Base-by-base conservation (phyloP, 805 yeast species). In the fission yeast (Schizosaccharomyces pombe) region DNA sequence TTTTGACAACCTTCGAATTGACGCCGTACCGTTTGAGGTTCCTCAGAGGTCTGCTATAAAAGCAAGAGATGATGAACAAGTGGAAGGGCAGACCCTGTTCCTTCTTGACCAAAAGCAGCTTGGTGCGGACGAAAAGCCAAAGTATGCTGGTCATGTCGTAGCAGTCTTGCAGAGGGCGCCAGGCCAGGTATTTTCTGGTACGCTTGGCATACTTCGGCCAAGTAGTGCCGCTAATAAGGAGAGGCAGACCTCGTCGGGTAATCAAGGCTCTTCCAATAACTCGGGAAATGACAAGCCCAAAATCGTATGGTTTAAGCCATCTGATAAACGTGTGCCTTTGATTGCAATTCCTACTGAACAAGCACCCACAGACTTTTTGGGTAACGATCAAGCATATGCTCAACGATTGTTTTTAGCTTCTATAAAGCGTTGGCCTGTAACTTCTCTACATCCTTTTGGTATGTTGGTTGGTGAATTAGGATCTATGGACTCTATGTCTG, bases 331-430 rank as follows among this genome's bases (percentile, higher is more conserved):
- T 58, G 98, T 91, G 22, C 98, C 98, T 4, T 73, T 91, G 59
- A 87, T 91, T 70, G 98, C 98, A 14, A 91, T 91, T 59, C 98
- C 98, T 40, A 91, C 96, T 1, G 98, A 91, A 62, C 95, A 91
- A 66, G 98, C 95, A 0, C 98, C 98, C 33, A 77, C 75, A 57
- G 97, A 89, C 66, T 89, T 91, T 68, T 87, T 91, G 47, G 95
- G 86, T 60, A 86, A 85, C 61, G 94, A 86, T 59, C 93, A 83
- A 56, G 74, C 73, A 54, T 91, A 91, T 62, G 73, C 83, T 0
- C 78, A 84, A 63, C 83, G 80, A 61, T 69, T 87, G 54, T 91
- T 89, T 64, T 89, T 91, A 57, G 96, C 97, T 0, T 82, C 94
- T 1, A 89, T 91, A 63, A 91, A 91, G 66, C 80, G 98, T 67